phyloP scores from a whole-genome alignment of 1,284 basidiomycete species.

The Ceratobasidium sp. region DNA sequence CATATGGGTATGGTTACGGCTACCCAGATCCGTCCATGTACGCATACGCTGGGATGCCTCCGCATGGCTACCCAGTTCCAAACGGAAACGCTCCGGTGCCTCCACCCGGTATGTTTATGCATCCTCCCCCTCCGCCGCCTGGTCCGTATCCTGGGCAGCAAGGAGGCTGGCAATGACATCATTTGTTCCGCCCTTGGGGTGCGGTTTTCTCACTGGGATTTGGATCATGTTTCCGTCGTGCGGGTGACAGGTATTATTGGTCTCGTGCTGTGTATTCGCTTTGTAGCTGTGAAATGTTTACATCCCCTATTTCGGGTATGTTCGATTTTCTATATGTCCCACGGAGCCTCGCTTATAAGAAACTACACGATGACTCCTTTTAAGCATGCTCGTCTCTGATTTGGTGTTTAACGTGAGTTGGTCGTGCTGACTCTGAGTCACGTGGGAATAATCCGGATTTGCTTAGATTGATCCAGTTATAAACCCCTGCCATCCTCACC shows the following conservation, averaged over 20 bases:
- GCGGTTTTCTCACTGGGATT: background rate
- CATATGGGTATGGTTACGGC: slow-evolving; percentile 26
- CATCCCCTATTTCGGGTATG: background rate
- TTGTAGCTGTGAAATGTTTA: background rate
- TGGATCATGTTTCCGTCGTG: background rate
- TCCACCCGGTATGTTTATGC: slow-evolving; percentile 27
- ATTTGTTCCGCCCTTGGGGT: background rate
- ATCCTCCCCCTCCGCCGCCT: slow-evolving; percentile 30
- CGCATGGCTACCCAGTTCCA: slow-evolving; percentile 36
- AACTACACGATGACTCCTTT: no score
- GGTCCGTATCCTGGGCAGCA: slow-evolving; percentile 28
- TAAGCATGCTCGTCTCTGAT: no score
- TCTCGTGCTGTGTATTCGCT: slow-evolving; percentile 27
- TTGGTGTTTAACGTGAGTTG: background rate
- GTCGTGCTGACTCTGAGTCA: background rate
- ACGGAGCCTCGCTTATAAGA: no score
- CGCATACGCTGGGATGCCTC: slow-evolving; percentile 21
- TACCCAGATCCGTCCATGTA: slow-evolving; percentile 40
- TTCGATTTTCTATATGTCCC: background rate
- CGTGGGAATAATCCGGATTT: background rate
- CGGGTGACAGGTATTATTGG: background rate
- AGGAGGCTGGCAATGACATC: slow-evolving; percentile 27
- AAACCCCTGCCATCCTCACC: slow-evolving; percentile 26
- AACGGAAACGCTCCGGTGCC: slow-evolving; percentile 24
- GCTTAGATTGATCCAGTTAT: slow-evolving; percentile 25